Percentiles rank a stretch among this genome's conserved stretches.
These are phyloP conservation scores for Cercospora zeae-maydis DNA, from an alignment of 2,329 filamentous ascomycete species.

Conservation along the genomic window DNA sequence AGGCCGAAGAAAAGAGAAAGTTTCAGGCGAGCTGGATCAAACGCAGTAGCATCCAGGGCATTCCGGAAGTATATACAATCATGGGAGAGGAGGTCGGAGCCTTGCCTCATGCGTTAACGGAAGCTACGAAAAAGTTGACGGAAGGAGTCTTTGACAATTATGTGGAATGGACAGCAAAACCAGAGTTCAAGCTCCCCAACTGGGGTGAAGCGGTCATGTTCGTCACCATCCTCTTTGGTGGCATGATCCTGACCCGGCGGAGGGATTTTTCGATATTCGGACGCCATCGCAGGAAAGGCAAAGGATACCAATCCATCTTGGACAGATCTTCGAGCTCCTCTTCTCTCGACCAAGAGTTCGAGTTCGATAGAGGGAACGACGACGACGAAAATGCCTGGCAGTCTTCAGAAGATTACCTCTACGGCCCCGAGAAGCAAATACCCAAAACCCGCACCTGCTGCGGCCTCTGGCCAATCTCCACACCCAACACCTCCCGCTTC, in stretches of 20 bases:
- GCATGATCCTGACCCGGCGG: conserved; percentile 49
- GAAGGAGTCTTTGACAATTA: conserved; percentile 14
- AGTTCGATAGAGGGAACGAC: conserved; percentile 38
- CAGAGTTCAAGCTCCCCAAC: conserved; percentile 21
- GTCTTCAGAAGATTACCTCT: conserved; percentile 17
- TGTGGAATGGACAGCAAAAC: conserved; percentile 19
- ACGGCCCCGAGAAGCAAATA: conserved; percentile 39
- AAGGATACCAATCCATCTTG: conserved; percentile 34
- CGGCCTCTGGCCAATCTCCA: conserved; percentile 46
- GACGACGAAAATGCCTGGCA: conserved; percentile 27
- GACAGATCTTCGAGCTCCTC: conserved; percentile 26
- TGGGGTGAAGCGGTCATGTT: conserved; percentile 40
- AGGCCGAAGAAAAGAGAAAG: background rate
- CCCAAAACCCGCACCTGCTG: conserved; percentile 52
- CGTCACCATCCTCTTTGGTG: conserved; percentile 48
- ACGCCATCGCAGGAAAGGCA: conserved; percentile 19
- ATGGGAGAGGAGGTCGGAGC: conserved; percentile 11
- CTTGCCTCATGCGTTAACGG: conserved; percentile 9
- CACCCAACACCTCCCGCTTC: conserved; percentile 49
- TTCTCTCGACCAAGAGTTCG: conserved; percentile 38
- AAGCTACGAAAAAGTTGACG: background rate
- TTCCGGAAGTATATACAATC: background rate
- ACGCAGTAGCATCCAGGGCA: background rate
- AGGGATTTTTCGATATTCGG: conserved; percentile 45
- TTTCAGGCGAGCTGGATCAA: background rate